These are phyloP conservation scores for Alternaria ventricosa DNA, from an alignment of 2,329 filamentous ascomycete species.

Conservation along the genomic window DNA sequence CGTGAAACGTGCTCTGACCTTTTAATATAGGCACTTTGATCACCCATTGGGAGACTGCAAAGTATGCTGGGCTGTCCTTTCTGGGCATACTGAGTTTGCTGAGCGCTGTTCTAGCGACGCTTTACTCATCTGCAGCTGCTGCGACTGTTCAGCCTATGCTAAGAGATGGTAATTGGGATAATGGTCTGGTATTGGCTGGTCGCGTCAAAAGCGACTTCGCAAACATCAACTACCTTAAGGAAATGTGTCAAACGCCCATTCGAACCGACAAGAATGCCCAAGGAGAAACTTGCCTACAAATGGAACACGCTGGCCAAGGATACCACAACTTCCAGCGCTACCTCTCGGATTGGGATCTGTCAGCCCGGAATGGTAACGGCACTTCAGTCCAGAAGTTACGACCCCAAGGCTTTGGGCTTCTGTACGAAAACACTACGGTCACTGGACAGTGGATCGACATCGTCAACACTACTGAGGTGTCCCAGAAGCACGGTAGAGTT, in stretches of 20 bases:
- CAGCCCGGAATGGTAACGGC: slow-evolving; percentile 54
- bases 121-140: slow-evolving; percentile 80
- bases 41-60: slow-evolving; percentile 70
- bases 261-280: slow-evolving; percentile 50
- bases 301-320: slow-evolving; percentile 72
- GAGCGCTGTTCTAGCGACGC: slow-evolving; percentile 69
- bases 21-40: slow-evolving; percentile 71
- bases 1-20: background rate
- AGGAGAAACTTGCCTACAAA: slow-evolving; percentile 67
- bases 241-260: slow-evolving; percentile 69
- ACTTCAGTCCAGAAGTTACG: slow-evolving; percentile 55
- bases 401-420: slow-evolving; percentile 66
- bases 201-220: slow-evolving; percentile 68
- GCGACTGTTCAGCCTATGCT: slow-evolving; percentile 74
- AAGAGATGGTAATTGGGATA: slow-evolving; percentile 62
- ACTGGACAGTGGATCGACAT: slow-evolving; percentile 72
- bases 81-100: slow-evolving; percentile 70
- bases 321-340: slow-evolving; percentile 73
- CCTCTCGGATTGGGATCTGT: slow-evolving; percentile 61
- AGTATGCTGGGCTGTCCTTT: slow-evolving; percentile 67
- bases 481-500: slow-evolving; percentile 60
- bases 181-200: slow-evolving; percentile 58
- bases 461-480: slow-evolving; percentile 61
- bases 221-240: slow-evolving; percentile 64
- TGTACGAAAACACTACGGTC: slow-evolving; percentile 77